These are phyloP conservation scores for Trichosporon sp. DNA, from an alignment of 1,284 basidiomycete genomes.

Conservation along the genomic window DNA sequence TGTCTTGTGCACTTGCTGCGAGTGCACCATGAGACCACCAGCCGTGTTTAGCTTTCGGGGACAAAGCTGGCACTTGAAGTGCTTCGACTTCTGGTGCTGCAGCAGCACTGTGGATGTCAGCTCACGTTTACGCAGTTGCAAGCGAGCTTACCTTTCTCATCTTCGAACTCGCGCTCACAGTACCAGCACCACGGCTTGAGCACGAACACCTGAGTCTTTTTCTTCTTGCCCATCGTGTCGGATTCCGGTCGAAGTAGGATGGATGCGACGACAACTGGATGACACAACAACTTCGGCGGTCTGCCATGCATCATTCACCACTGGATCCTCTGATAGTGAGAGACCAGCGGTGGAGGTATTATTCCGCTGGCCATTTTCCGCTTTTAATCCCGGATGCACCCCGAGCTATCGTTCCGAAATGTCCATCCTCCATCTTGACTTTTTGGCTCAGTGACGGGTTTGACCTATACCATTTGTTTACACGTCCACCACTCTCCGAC, in stretches of 20 bases:
- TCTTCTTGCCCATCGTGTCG: constrained; percentile 49
- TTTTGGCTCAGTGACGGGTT: neutral
- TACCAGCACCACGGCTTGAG: constrained; percentile 97
- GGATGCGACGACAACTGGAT: neutral
- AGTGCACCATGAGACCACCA: constrained; percentile 95
- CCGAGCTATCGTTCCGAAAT: neutral
- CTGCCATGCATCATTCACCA: neutral
- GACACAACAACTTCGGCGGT: neutral
- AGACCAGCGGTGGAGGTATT: neutral
- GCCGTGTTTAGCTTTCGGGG: constrained; percentile 90
- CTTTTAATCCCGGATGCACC: constrained; percentile 13
- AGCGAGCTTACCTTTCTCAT: constrained; percentile 74
- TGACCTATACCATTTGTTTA: neutral
- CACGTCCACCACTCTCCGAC: neutral
- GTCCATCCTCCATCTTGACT: constrained; percentile 2
- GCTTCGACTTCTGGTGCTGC: constrained; percentile 99
- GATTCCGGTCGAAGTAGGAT: constrained; percentile 3
- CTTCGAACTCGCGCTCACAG: constrained; percentile 97
- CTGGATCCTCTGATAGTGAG: neutral
- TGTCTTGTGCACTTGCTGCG: constrained; percentile 97
- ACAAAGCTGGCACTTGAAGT: constrained; percentile 96
- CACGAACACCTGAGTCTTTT: constrained; percentile 51
- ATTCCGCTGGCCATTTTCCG: constrained; percentile 8
- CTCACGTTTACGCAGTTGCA: neutral
- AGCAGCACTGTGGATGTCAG: constrained; percentile 67